Base-by-base conservation (phyloP, 2,329 filamentous ascomycete genomes). In the Penicillium brasilianum region DNA sequence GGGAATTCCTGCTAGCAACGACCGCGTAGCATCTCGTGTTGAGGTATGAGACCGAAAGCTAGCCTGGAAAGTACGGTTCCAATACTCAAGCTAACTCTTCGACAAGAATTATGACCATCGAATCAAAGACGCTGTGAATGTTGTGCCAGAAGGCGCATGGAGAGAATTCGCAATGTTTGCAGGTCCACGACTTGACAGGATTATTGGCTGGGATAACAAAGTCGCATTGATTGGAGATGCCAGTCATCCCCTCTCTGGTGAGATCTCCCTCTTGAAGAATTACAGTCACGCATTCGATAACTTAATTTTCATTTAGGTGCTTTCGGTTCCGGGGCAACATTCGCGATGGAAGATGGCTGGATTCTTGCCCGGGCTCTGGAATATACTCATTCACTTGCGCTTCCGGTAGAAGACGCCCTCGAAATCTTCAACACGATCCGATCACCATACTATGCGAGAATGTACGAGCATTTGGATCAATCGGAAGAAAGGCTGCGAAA, bases 191-290 rank as follows among this genome's bases (percentile, higher is more conserved):
- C 65, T 83, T 18, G 63, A 74, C 8, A 71, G 70, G 2, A 69
- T 83, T 3, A 78, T 70, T 1, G 77, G 72, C 2, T 83, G 78
- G 74, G 43, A 46, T 13, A 71, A 78, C 44, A 79, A 79, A 55
- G 66, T 85, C 2, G 84, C 81, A 6, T 75, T 86, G 4, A 78
- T 86, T 0, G 84, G 84, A 9, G 84, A 87, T 63, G 80, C 83
- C 0, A 85, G 83, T 1, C 84, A 87, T 67, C 82, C 84, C 0
- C 75, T 85, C 0, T 83, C 82, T 0, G 82, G 82, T 71, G 56
- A 16, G 54, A n/a, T 36, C 7, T 32, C 44, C 1, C 7, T 32
- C 11, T 16, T 8, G 1, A 14, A 1, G 4, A 6, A 16, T 4
- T 8, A 25, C 1, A 1, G 13, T 46, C 5, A 16, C 4, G 2